phyloP scores from a whole-genome alignment of 2,329 filamentous ascomycete genomes.

The Lecanicillium sp. region DNA sequence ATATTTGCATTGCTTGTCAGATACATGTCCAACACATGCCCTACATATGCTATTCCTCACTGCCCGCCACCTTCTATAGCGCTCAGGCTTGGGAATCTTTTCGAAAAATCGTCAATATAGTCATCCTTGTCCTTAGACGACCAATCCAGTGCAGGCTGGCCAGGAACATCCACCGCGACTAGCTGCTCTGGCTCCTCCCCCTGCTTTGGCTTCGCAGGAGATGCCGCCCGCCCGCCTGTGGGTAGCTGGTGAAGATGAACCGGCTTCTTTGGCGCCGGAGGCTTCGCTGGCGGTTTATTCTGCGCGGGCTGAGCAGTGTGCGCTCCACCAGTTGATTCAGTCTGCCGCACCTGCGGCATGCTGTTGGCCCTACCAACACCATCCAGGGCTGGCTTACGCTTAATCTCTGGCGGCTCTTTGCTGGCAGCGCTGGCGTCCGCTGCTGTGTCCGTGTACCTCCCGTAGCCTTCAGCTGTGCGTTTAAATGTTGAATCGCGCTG shows the following conservation, averaged over 20 bases:
- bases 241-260: constrained; percentile 49
- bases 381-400: constrained; percentile 41
- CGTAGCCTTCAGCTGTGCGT: constrained; percentile 79
- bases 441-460: constrained; percentile 63
- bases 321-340: constrained; percentile 11
- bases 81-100: constrained; percentile 76
- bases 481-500: constrained; percentile 47
- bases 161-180: constrained; percentile 37
- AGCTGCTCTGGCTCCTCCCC: constrained; percentile 26
- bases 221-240: constrained; percentile 32
- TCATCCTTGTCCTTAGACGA: constrained; percentile 53
- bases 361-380: constrained; percentile 21
- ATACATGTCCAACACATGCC: constrained; percentile 4
- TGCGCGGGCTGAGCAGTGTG: constrained; percentile 3
- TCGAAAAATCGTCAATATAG: constrained; percentile 64
- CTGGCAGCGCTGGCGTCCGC: constrained; percentile 26
- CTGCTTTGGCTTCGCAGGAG: constrained; percentile 34
- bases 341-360: constrained; percentile 12
- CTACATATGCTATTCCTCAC: neutral
- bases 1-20: neutral
- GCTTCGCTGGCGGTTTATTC: constrained; percentile 24
- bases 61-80: constrained; percentile 51
- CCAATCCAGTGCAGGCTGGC: constrained; percentile 45
- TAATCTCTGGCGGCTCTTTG: constrained; percentile 34
- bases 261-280: constrained; percentile 53